phyloP scores from a whole-genome alignment of 257 asterid species.

The Ocimum tenuiflorum region DNA sequence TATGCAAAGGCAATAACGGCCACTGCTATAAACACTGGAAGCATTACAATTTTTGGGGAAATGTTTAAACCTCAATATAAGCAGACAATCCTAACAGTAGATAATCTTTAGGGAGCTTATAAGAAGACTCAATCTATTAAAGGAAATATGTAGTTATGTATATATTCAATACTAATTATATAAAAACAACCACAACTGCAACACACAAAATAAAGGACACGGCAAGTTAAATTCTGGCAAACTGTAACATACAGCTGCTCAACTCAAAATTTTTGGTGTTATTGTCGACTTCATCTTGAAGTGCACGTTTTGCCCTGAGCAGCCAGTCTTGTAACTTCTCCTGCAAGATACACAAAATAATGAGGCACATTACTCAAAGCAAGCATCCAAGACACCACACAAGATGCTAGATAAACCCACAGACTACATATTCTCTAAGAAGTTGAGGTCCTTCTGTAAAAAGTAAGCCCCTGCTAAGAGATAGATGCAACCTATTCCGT shows the following conservation, averaged over 20 bases:
- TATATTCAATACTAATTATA: background rate
- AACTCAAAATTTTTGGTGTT: constrained; percentile 43
- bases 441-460: background rate
- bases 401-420: constrained; percentile 11
- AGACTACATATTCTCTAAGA: background rate
- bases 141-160: background rate
- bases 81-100: constrained; percentile 4
- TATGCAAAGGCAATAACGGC: background rate
- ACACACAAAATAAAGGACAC: constrained; percentile 8
- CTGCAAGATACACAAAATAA: constrained; percentile 34
- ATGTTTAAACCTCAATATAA: background rate
- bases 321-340: constrained; percentile 88
- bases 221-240: background rate
- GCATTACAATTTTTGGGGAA: background rate
- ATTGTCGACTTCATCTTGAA: constrained; percentile 57
- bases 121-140: background rate
- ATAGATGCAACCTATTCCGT: background rate
- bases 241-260: constrained; percentile 49
- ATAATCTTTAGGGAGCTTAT: background rate
- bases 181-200: background rate
- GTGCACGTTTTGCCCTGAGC: constrained; percentile 45
- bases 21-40: background rate
- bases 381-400: constrained; percentile 3
- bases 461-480: background rate
- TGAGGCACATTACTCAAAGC: background rate